phyloP scores from a whole-genome alignment of 2,329 filamentous ascomycete species.

The Ascochyta koolunga region DNA sequence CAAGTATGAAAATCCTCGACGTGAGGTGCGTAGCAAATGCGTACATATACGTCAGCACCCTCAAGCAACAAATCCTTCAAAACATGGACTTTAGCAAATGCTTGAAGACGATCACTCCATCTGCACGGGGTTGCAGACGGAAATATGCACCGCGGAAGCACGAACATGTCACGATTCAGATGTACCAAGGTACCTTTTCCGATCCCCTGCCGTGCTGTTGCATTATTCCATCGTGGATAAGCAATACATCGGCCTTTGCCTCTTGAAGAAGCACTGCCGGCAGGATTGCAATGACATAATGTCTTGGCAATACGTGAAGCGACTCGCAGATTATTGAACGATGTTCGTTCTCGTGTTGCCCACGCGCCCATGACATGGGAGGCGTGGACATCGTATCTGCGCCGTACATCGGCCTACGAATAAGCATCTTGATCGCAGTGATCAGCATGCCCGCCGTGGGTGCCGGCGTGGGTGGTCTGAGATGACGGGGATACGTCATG shows the following conservation, averaged over 20 bases:
- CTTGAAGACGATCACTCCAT: constrained; percentile 5
- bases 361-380: constrained; percentile 15
- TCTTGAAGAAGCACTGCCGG: background rate
- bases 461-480: background rate
- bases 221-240: constrained; percentile 9
- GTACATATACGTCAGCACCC: constrained; percentile 11
- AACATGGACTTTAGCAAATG: constrained; percentile 3
- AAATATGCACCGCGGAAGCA: constrained; percentile 3
- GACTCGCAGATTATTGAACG: constrained; percentile 6
- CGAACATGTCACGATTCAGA: constrained; percentile 1
- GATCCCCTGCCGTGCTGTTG: constrained; percentile 5
- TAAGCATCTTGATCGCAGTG: background rate
- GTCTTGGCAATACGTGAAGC: constrained; percentile 15
- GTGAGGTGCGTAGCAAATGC: constrained; percentile 4
- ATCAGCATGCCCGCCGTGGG: background rate
- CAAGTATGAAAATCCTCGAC: background rate
- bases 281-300: background rate
- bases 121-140: background rate
- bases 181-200: background rate
- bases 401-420: constrained; percentile 1
- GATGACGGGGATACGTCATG: constrained; percentile 11
- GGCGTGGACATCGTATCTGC: constrained; percentile 7
- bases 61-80: constrained; percentile 3
- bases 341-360: constrained; percentile 7
- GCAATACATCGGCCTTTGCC: background rate